A percentile compares a stretch with the other conserved stretches of the same genome.
These are phyloP conservation scores for Linum tenue DNA, from an alignment of 345 rosid genomes.

Conservation along the genomic window DNA sequence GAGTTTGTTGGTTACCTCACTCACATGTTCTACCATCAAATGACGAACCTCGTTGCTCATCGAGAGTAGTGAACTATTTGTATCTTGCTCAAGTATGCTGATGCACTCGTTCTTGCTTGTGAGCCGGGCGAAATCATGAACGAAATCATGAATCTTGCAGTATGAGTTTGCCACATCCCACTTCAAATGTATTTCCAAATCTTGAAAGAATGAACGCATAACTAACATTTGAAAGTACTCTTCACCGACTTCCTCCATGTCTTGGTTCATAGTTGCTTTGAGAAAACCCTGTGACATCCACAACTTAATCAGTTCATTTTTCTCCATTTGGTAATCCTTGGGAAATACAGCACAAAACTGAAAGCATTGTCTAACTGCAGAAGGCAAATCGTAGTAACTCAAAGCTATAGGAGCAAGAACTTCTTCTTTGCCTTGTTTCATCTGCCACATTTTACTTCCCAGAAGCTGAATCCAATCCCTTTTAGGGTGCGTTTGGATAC, in stretches of 20 bases:
- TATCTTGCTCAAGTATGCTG: neutral
- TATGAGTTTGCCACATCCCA: neutral
- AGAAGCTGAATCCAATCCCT: constrained; percentile 14
- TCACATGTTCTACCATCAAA: neutral
- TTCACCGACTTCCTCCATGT: constrained; percentile 16
- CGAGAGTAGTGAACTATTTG: neutral
- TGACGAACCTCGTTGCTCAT: constrained; percentile 9
- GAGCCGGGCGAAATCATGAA: constrained; percentile 20
- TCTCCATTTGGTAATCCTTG: constrained; percentile 13
- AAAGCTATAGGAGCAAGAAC: constrained; percentile 11
- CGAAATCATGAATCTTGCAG: constrained; percentile 27
- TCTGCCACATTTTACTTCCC: constrained; percentile 11
- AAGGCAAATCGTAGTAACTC: constrained; percentile 7
- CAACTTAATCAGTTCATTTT: constrained; percentile 14
- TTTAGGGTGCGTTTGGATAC: no score
- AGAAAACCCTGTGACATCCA: constrained; percentile 35
- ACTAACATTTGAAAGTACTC: constrained; percentile 18
- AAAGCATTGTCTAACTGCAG: constrained; percentile 1
- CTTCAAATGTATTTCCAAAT: constrained; percentile 8
- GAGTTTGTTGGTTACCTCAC: neutral
- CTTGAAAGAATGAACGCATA: constrained; percentile 26
- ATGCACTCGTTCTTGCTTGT: constrained; percentile 14
- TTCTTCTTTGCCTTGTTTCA: constrained; percentile 6
- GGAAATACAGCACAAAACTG: neutral
- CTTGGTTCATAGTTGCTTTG: neutral